Base-by-base conservation (phyloP, 192 early-diverging fungal genomes). In the Phycomyces blakesleeanus region DNA sequence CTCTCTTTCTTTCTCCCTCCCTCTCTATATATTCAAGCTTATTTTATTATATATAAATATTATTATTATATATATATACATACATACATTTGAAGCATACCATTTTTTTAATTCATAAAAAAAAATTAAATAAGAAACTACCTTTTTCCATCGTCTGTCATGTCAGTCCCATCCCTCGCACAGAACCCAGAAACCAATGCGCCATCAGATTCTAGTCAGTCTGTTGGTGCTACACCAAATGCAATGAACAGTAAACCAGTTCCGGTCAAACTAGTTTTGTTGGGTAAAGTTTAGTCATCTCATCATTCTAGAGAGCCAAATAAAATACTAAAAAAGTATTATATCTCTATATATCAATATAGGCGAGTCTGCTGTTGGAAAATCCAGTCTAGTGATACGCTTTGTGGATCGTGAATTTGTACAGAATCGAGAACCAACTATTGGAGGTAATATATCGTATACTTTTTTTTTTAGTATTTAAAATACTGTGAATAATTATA, bases 341-440 rank as follows among this genome's bases (percentile, higher is more conserved):
- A n/a, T n/a, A n/a, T n/a, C n/a, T n/a, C n/a, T n/a, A n/a, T n/a
- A n/a, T n/a, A n/a, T n/a, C n/a, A n/a, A n/a, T n/a, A 7, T 64
- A 87, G 86, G 86, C 39, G 87, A 89, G 65, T 91, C 93, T 12
- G 93, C 95, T 55, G 94, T 97, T 49, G 95, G 96, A 65, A 98
- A 97, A 74, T 93, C 92, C 16, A 92, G 89, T 78, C 80, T 97
- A 26, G 91, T 96, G 10, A 77, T 93, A 57, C 88, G 93, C 14
- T 96, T 96, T 75, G 92, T 93, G 34, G 92, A 92, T 79, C 85
- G 94, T 77, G 90, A 95, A 69, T 96, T 94, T 76, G 85, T 89
- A 54, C 91, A 96, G 53, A 93, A 96, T 82, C 93, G 93, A 68
- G 94, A 98, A 77, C 94, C 95, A 9, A 98, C 96, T 34, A 96